Conservation (phyloP, 2,329 filamentous ascomycete species). For the Trichoderma brevicompactum region DNA sequence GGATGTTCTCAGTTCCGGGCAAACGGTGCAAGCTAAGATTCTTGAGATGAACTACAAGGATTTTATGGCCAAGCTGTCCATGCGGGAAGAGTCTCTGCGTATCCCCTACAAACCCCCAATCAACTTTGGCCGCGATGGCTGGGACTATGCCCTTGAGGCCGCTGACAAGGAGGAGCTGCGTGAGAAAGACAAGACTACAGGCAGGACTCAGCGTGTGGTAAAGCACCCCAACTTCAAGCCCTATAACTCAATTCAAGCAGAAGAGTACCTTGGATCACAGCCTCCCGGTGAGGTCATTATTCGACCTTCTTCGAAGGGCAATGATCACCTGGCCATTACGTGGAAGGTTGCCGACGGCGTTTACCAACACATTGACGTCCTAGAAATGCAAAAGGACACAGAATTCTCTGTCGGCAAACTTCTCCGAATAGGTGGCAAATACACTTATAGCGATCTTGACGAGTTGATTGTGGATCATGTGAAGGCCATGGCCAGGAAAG, state of each 20-base stretch:
- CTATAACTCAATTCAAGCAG: conserved; percentile 89
- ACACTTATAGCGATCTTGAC: conserved; percentile 93
- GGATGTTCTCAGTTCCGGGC: conserved; percentile 75
- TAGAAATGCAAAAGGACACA: conserved; percentile 95
- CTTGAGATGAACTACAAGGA: conserved; percentile 85
- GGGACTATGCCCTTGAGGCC: conserved; percentile 83
- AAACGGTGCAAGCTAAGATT: conserved; percentile 87
- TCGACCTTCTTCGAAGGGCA: conserved; percentile 90
- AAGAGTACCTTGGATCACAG: conserved; percentile 89
- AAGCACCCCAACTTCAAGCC: conserved; percentile 96
- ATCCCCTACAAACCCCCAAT: conserved; percentile 70
- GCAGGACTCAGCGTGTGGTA: conserved; percentile 89
- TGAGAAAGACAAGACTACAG: conserved; percentile 83
- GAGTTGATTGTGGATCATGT: conserved; percentile 97
- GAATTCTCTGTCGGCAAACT: conserved; percentile 91
- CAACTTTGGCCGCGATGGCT: conserved; percentile 77
- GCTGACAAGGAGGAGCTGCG: conserved; percentile 81
- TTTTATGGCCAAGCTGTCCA: conserved; percentile 80
- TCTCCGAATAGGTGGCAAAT: conserved; percentile 83
- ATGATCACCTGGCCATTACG: conserved; percentile 92
- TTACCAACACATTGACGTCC: conserved; percentile 97
- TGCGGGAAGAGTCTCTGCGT: conserved; percentile 80
- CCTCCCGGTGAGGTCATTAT: conserved; percentile 90
- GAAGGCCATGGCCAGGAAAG: conserved; percentile 96
- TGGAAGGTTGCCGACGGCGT: conserved; percentile 97